A percentile compares a stretch with the other conserved stretches of the same genome.
Evolutionary conservation across 345 rosid species (phyloP).

Genomic region (Linum lewisii): DNA sequence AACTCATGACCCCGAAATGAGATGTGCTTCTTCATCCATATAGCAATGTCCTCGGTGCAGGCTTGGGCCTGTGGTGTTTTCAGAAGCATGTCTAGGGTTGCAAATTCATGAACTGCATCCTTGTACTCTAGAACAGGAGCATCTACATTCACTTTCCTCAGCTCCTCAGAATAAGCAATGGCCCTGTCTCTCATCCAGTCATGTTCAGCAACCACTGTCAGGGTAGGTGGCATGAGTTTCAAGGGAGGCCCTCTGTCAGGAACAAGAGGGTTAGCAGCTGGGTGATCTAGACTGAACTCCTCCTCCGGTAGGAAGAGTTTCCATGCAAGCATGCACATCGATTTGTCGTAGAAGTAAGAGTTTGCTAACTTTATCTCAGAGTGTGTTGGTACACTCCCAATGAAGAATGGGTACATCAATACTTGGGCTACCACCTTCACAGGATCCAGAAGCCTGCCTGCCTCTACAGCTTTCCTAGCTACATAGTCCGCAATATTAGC

Average conservation of each 20-base stretch:
- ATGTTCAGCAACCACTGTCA: slow-evolving; percentile 84
- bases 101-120: slow-evolving; percentile 93
- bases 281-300: slow-evolving; percentile 70
- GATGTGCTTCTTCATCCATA: slow-evolving; percentile 89
- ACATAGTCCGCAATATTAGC: slow-evolving; percentile 78
- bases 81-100: slow-evolving; percentile 84
- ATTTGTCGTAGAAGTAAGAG: slow-evolving; percentile 81
- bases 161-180: slow-evolving; percentile 84
- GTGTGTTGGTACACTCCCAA: slow-evolving; percentile 68
- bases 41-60: slow-evolving; percentile 82
- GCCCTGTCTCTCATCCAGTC: slow-evolving; percentile 98
- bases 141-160: slow-evolving; percentile 77
- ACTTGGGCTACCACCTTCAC: slow-evolving; percentile 96
- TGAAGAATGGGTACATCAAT: slow-evolving; percentile 79
- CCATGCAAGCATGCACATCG: slow-evolving; percentile 74
- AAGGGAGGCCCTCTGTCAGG: slow-evolving; percentile 67
- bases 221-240: slow-evolving; percentile 88
- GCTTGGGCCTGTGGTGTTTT: slow-evolving; percentile 86
- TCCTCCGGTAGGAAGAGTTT: slow-evolving; percentile 75
- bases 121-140: slow-evolving; percentile 88
- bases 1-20: slow-evolving; percentile 81
- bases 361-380: slow-evolving; percentile 81
- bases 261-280: slow-evolving; percentile 75
- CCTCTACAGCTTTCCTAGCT: slow-evolving; percentile 67
- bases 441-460: slow-evolving; percentile 61